Evolutionary conservation across 169 alveolate genomes (phyloP).

Genomic region (Eimeria acervulina): DNA sequence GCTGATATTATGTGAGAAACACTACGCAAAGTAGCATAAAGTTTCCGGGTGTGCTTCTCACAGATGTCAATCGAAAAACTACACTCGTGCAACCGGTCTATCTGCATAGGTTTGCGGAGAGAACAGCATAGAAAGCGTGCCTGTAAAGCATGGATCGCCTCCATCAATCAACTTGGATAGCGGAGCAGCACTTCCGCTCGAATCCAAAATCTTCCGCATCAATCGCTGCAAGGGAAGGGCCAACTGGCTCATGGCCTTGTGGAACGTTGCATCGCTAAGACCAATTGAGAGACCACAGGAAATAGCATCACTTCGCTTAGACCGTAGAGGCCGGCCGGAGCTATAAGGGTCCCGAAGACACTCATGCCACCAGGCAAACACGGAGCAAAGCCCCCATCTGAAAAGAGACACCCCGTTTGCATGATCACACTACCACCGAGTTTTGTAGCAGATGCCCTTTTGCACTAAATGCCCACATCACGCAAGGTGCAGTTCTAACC

Average conservation of each 20-base stretch:
- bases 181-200: neutral
- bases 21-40: neutral
- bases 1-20: neutral
- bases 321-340: conserved; percentile 23
- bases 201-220: conserved; percentile 39
- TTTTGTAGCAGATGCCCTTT: neutral
- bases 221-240: neutral
- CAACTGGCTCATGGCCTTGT: neutral
- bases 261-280: conserved; percentile 41
- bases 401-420: neutral
- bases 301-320: neutral
- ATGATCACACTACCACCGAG: neutral
- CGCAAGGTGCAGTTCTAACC: neutral
- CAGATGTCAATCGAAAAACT: neutral
- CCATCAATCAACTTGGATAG: conserved; percentile 42
- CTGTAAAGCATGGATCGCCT: conserved; percentile 53
- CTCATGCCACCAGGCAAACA: conserved; percentile 73
- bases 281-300: conserved; percentile 22
- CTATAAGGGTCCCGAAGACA: conserved; percentile 45
- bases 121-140: neutral
- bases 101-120: neutral
- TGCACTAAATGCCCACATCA: neutral
- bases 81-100: neutral
- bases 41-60: neutral
- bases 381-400: conserved; percentile 62